Evolutionary conservation across 2,329 filamentous ascomycete genomes (phyloP).

Genomic region (Fusarium kyushuense): DNA sequence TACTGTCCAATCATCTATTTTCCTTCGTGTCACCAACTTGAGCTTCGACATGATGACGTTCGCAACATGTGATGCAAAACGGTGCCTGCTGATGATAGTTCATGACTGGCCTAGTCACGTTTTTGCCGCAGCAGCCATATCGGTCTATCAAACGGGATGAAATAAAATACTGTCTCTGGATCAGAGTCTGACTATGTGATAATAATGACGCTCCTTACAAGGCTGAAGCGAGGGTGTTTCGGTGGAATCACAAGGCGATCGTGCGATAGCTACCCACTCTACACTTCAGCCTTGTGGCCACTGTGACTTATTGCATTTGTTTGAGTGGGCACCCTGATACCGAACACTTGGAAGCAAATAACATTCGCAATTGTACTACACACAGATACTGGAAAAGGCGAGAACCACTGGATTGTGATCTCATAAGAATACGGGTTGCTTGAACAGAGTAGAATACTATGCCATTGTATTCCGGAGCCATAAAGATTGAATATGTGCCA

Average conservation of each 20-base stretch:
- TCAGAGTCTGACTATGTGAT: neutral
- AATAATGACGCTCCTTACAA: slow-evolving; percentile 8
- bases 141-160: neutral
- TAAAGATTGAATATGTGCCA: neutral
- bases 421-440: neutral
- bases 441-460: neutral
- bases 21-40: slow-evolving; percentile 8
- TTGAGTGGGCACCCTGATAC: neutral
- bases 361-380: neutral
- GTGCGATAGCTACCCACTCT: neutral
- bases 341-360: neutral
- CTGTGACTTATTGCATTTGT: neutral
- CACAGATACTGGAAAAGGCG: neutral
- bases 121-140: slow-evolving; percentile 19
- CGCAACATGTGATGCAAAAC: slow-evolving; percentile 35
- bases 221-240: neutral
- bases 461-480: neutral
- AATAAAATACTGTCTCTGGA: neutral
- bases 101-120: slow-evolving; percentile 28
- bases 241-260: neutral
- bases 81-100: slow-evolving; percentile 33
- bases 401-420: neutral
- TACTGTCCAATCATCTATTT: slow-evolving; percentile 21
- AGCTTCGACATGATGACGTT: slow-evolving; percentile 8
- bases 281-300: neutral